Evolutionary conservation across 495 filamentous ascomycete genomes (phyloP), one percentile per base, ranked within the genome.

Genomic region (Jackrogersella multiformis): DNA sequence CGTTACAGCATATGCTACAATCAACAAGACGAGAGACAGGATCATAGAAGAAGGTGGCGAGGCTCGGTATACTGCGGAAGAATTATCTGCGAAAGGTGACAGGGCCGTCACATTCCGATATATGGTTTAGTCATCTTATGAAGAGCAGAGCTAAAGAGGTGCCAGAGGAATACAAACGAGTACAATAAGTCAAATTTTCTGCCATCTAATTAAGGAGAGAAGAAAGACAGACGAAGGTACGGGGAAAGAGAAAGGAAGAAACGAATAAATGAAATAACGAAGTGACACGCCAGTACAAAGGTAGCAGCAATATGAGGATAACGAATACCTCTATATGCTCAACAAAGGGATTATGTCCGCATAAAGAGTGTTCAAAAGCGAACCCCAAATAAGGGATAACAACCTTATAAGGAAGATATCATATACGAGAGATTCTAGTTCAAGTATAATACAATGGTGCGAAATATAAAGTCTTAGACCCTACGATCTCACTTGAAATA

Each of bases 91-190:
- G 20, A 67, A 85, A 76, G 90, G 90, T 0, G 90, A 92, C 73
- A 82, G 78, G 24, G 87, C 88, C 12, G 74, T 86, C 24, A 84
- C 87, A 5, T 93, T 89, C 73, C 81, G 88, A 55, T 92, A 92
- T 66, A 80, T 84, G 65, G 52, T 70, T 44, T 70, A 62, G 18
- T n/a, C n/a, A n/a, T 12, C n/a, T 1, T 4, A 8, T 26, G 12
- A 6, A 0, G 8, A 56, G 20, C 2, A 8, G 12, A 10, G 9
- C 32, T 1, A 52, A 13, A 12, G 7, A 32, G 16, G 24, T 1
- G 28, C 4, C 18, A 15, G 4, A 13, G 10, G 20, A 13, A 30
- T 12, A 48, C 45, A 48, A 48, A 30, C 5, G 45, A 13, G 30
- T 48, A 30, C n/a, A 30, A 30, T 15, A 7, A 26, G 5, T 45